A percentile compares a stretch with the other conserved stretches of the same genome.
Evolutionary conservation across 1,284 basidiomycete species (phyloP).

Genomic region (Afroboletus lepidellus): DNA sequence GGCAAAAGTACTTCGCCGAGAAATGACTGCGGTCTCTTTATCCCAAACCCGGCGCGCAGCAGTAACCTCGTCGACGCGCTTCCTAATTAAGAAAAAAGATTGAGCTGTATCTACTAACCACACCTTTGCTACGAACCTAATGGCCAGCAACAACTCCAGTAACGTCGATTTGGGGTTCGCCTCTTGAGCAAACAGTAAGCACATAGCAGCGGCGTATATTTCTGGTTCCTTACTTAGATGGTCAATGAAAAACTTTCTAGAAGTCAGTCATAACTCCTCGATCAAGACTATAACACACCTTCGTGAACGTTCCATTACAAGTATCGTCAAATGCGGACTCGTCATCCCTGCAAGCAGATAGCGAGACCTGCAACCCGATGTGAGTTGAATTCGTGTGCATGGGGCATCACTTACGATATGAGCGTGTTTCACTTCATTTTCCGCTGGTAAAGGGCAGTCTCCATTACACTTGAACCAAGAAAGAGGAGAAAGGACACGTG

Average conservation of each 20-base stretch:
- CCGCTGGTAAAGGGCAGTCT: slow-evolving; percentile 8
- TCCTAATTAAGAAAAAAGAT: slow-evolving; percentile 9
- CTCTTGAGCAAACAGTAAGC: slow-evolving; percentile 13
- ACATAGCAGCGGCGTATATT: background rate
- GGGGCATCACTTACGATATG: slow-evolving; percentile 23
- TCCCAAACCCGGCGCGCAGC: slow-evolving; percentile 14
- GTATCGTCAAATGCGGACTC: slow-evolving; percentile 25
- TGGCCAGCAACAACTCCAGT: slow-evolving; percentile 14
- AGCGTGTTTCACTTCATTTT: slow-evolving; percentile 10
- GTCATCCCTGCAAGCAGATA: slow-evolving; percentile 29
- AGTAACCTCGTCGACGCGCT: slow-evolving; percentile 21
- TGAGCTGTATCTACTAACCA: background rate
- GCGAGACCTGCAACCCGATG: slow-evolving; percentile 19
- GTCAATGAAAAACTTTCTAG: slow-evolving; percentile 27
- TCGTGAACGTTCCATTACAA: slow-evolving; percentile 20
- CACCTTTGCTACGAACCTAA: slow-evolving; percentile 23
- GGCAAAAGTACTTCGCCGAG: slow-evolving; percentile 20
- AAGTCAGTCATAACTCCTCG: slow-evolving; percentile 6
- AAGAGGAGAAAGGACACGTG: slow-evolving; percentile 21
- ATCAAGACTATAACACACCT: slow-evolving; percentile 6
- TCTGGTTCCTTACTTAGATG: slow-evolving; percentile 23
- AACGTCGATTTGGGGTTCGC: slow-evolving; percentile 25
- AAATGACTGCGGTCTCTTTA: slow-evolving; percentile 1
- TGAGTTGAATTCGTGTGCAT: background rate
- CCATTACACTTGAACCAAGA: slow-evolving; percentile 22